Evolutionary conservation across 2,329 filamentous ascomycete species (phyloP).

Genomic region (Talaromyces rugulosus): DNA sequence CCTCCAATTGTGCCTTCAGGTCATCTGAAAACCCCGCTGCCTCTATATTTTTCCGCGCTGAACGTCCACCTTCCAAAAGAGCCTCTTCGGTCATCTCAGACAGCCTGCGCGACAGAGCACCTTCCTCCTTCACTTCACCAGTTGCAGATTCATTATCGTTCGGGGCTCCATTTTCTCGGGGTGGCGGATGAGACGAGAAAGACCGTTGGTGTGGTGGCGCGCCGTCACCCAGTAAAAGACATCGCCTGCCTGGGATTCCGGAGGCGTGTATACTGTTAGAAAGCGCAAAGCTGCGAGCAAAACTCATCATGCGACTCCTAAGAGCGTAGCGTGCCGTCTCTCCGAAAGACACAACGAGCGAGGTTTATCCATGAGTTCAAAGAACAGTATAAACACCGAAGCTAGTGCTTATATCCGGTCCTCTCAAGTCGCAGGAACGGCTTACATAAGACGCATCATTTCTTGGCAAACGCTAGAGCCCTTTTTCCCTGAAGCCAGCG

Average conservation of each 20-base stretch:
- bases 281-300: neutral
- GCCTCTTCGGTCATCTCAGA: slow-evolving; percentile 58
- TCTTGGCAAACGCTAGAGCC: neutral
- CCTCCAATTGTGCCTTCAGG: slow-evolving; percentile 54
- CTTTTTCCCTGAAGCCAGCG: neutral
- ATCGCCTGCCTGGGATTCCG: neutral
- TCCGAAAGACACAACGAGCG: neutral
- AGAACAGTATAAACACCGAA: neutral
- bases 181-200: slow-evolving; percentile 18
- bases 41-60: slow-evolving; percentile 54
- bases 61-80: slow-evolving; percentile 51
- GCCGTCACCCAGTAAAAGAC: neutral
- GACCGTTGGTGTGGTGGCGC: neutral
- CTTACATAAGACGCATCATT: neutral
- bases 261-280: slow-evolving; percentile 1
- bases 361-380: neutral
- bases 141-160: slow-evolving; percentile 16
- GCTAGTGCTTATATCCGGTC: neutral
- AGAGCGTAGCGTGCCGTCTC: neutral
- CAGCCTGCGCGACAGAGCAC: slow-evolving; percentile 56
- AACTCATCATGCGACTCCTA: slow-evolving; percentile 1
- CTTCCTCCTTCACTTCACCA: slow-evolving; percentile 36
- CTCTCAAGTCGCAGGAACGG: neutral
- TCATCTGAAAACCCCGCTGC: slow-evolving; percentile 62
- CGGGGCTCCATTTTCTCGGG: slow-evolving; percentile 18